phyloP scores from a whole-genome alignment of 768 basidiomycete species.

The Collybia sp. region DNA sequence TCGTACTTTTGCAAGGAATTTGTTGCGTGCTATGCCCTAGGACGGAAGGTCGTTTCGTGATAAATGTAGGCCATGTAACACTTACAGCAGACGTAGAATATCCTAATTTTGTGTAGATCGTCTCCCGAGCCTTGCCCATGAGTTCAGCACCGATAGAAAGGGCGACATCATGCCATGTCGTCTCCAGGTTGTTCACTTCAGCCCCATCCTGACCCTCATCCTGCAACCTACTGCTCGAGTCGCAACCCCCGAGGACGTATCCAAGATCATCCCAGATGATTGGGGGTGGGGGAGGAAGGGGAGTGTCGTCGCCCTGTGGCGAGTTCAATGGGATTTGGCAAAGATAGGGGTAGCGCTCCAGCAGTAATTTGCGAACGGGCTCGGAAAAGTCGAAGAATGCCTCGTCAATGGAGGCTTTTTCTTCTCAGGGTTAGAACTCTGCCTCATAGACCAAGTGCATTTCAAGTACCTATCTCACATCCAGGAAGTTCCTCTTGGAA shows the following conservation, averaged over 20 bases:
- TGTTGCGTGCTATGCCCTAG: conserved; percentile 88
- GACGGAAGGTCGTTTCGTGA: not conserved
- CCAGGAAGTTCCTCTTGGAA: conserved; percentile 77
- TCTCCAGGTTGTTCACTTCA: conserved; percentile 15
- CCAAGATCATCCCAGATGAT: conserved; percentile 59
- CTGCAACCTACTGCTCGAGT: not conserved
- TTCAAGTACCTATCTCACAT: conserved; percentile 70
- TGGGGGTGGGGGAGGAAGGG: conserved; percentile 68
- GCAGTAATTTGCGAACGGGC: conserved; percentile 69
- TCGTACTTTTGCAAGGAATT: conserved; percentile 87
- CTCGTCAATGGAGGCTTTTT: conserved; percentile 98
- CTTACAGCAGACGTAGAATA: conserved; percentile 93
- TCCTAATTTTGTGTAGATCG: conserved; percentile 66
- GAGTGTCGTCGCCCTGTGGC: conserved; percentile 67
- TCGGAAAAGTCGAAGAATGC: conserved; percentile 91
- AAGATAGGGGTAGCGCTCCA: conserved; percentile 76
- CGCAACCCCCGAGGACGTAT: conserved; percentile 14
- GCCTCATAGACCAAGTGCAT: no score
- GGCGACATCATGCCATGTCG: conserved; percentile 91
- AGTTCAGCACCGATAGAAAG: conserved; percentile 85
- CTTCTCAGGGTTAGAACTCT: conserved; percentile 29
- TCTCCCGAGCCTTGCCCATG: conserved; percentile 69
- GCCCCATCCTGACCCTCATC: conserved; percentile 13
- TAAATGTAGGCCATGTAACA: conserved; percentile 5
- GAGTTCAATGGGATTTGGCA: conserved; percentile 63